Evolutionary conservation across 352 stramenopile genomes (phyloP).

Genomic region (Globisporangium perplexum): DNA sequence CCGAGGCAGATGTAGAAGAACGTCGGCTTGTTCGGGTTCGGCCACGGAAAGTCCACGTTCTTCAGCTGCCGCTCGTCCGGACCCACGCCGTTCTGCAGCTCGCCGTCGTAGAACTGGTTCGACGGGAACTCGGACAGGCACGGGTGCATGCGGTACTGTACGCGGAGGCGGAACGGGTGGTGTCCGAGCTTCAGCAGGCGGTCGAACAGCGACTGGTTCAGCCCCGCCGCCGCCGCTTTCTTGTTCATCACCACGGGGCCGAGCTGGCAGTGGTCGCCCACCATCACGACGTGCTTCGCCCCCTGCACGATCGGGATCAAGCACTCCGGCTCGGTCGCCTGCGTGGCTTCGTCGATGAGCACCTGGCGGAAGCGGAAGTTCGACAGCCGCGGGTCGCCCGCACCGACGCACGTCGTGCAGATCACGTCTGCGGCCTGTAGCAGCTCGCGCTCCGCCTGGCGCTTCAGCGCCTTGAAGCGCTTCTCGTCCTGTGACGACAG

Average conservation of each 20-base stretch:
- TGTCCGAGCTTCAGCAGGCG: slow-evolving; percentile 94
- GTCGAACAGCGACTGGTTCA: slow-evolving; percentile 98
- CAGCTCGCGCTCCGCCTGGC: slow-evolving; percentile 94
- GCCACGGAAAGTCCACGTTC: slow-evolving; percentile 96
- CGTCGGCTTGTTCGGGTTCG: slow-evolving; percentile 95
- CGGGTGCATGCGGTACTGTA: slow-evolving; percentile 99
- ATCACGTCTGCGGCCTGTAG: slow-evolving; percentile 98
- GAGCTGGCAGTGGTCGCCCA: slow-evolving; percentile 98
- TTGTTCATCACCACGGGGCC: slow-evolving; percentile 99
- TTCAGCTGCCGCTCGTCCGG: slow-evolving; percentile 89
- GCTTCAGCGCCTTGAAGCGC: slow-evolving; percentile 92
- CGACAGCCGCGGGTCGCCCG: slow-evolving; percentile 95
- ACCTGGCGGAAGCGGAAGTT: slow-evolving; percentile 99
- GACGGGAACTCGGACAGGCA: slow-evolving; percentile 98
- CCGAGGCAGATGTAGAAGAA: slow-evolving; percentile 97
- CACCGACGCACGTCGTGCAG: slow-evolving; percentile 98
- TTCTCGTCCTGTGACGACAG: slow-evolving; percentile 95
- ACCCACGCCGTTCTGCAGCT: slow-evolving; percentile 97
- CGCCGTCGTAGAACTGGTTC: slow-evolving; percentile 99
- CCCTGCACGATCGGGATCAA: slow-evolving; percentile 99
- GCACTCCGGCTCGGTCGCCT: slow-evolving; percentile 98
- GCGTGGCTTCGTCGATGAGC: slow-evolving; percentile 99
- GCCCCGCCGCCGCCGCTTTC: slow-evolving; percentile 94
- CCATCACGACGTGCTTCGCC: slow-evolving; percentile 98
- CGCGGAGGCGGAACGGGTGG: slow-evolving; percentile 95